These are phyloP conservation scores for Pyrenula aspistea DNA, from an alignment of 495 filamentous ascomycete genomes.

Conservation along the genomic window DNA sequence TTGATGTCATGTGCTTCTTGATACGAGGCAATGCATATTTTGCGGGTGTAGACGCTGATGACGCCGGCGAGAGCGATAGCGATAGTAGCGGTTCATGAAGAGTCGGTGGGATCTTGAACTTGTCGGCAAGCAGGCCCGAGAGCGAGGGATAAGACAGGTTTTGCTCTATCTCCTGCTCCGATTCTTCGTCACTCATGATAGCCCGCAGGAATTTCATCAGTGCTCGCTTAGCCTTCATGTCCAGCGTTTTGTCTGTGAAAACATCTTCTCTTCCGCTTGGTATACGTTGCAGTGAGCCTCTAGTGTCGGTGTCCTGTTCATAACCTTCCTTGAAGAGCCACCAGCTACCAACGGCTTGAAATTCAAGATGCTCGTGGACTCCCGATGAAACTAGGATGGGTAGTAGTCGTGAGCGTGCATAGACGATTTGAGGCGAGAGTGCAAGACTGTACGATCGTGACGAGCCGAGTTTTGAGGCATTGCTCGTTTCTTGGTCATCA, in stretches of 20 bases:
- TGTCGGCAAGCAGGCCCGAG: slow-evolving; percentile 30
- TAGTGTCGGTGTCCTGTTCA: slow-evolving; percentile 8
- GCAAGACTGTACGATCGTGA: slow-evolving; percentile 75
- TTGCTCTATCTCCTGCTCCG: slow-evolving; percentile 17
- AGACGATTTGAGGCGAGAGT: slow-evolving; percentile 77
- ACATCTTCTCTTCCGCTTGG: slow-evolving; percentile 82
- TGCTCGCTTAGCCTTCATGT: slow-evolving; percentile 62
- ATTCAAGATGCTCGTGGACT: slow-evolving; percentile 80
- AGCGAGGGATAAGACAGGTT: slow-evolving; percentile 29
- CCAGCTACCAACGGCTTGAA: slow-evolving; percentile 89
- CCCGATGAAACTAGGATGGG: slow-evolving; percentile 72
- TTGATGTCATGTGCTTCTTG: slow-evolving; percentile 70
- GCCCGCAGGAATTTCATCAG: slow-evolving; percentile 83
- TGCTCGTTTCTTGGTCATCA: neutral
- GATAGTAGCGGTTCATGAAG: slow-evolving; percentile 65
- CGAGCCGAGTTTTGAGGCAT: slow-evolving; percentile 11
- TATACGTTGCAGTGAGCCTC: slow-evolving; percentile 42
- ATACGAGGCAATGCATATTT: slow-evolving; percentile 56
- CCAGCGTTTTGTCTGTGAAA: slow-evolving; percentile 59
- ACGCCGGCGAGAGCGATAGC: slow-evolving; percentile 59
- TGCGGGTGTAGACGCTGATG: slow-evolving; percentile 43
- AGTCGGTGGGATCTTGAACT: slow-evolving; percentile 60
- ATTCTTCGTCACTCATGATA: slow-evolving; percentile 12
- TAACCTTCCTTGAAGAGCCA: slow-evolving; percentile 49
- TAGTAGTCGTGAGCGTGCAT: slow-evolving; percentile 66